Percentiles rank a stretch among this genome's conserved stretches.
Conservation (phyloP, 306 rosid species). For the Sicyos edulis region DNA sequence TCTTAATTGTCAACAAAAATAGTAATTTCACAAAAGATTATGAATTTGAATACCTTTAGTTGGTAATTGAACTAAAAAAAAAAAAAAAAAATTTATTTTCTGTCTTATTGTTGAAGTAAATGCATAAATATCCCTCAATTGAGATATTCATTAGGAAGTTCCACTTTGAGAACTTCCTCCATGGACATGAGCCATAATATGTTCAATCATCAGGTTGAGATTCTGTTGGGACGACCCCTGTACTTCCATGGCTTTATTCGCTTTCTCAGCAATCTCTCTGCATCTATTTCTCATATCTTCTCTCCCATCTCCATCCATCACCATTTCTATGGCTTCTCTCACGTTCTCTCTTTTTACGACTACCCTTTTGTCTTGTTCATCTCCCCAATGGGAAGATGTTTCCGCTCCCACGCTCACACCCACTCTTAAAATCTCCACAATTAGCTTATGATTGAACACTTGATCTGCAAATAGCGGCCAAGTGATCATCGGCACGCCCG, state of each 20-base stretch:
- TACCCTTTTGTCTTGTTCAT: slow-evolving; percentile 34
- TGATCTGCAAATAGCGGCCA: slow-evolving; percentile 66
- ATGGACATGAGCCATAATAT: slow-evolving; percentile 18
- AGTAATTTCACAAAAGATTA: no score
- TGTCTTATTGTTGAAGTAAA: no score
- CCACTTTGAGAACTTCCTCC: background rate
- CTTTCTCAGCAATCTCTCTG: slow-evolving; percentile 34
- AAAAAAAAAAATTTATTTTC: no score
- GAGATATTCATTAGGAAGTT: no score
- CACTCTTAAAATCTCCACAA: slow-evolving; percentile 31
- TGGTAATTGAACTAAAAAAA: no score
- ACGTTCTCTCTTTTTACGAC: slow-evolving; percentile 40
- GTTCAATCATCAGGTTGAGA: slow-evolving; percentile 36
- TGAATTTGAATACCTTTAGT: no score
- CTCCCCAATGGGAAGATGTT: slow-evolving; percentile 28
- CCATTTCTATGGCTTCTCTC: slow-evolving; percentile 28
- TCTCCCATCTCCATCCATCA: slow-evolving; percentile 34
- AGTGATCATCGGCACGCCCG: slow-evolving; percentile 50
- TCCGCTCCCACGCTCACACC: slow-evolving; percentile 43
- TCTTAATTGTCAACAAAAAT: no score
- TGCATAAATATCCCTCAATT: no score
- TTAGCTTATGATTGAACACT: slow-evolving; percentile 40
- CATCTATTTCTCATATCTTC: slow-evolving; percentile 37
- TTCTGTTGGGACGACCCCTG: slow-evolving; percentile 55
- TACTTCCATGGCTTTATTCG: slow-evolving; percentile 37